Evolutionary conservation across 169 alveolate genomes (phyloP), one percentile per base, ranked within the genome.

Genomic region (Prorocentrum cordatum): DNA sequence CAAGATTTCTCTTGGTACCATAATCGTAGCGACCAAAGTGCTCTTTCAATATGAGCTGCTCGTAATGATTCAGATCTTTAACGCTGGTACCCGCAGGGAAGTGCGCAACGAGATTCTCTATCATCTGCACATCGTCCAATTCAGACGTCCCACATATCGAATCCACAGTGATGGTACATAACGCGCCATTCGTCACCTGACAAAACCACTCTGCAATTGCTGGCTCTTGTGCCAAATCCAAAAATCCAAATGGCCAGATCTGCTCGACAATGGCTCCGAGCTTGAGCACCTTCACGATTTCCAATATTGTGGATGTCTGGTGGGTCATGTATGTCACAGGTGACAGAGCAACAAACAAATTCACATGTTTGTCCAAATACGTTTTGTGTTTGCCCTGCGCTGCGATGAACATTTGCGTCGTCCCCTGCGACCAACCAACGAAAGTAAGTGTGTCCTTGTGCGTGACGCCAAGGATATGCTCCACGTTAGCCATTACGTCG

Each of bases 1-100:
- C 54, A 4, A 77, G 14, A 62, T 77, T 77, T 32, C 75, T 47
- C 1, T n/a, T 9, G 1, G 31, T 62, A 22, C 88, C 88, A 27
- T 77, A 77, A 32, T 77, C 88, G 35, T 36, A 77, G 33, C 88
- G 88, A 7, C 88, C 88, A 33, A 77, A 77, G 47, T 64, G 70
- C 31, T 77, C 88, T 18, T 45, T 27, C 2, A 47, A 54, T 14
- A 77, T 33, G 75, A 59, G 59, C 59, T 77, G 88, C 88, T 77
- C 88, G 33, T 36, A 77, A 32, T 77, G 88, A 12, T 77, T 75
- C 58, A 77, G 26, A 10, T 77, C 88, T 32, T 77, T 77, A n/a
- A 77, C 75, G 20, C 75, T 59, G 72, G 91, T 82, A 10, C 91
- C 91, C 2, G 91, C 91, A 2, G 91, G 91, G n/a, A 82, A 82